Evolutionary conservation across 805 yeast genomes (phyloP), one percentile per base, ranked within the genome.

Genomic region (Saccharomycopsis fermentans): DNA sequence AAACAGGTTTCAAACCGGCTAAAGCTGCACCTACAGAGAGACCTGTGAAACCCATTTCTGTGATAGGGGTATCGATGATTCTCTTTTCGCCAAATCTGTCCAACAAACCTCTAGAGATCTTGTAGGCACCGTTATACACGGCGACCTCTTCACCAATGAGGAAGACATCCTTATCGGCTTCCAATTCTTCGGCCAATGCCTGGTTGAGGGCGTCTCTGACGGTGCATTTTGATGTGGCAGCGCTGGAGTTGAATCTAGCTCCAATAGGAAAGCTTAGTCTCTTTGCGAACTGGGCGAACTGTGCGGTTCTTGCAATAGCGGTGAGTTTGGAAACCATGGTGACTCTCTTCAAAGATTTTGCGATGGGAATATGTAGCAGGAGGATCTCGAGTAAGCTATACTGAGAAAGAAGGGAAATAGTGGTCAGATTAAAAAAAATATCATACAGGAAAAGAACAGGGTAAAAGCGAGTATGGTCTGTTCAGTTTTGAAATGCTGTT

Each of bases 91-190:
- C 97, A 68, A 90, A 91, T 72, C 95, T 82, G 75, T 94, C 99
- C 69, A 94, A 80, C 64, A 94, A 81, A 37, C 99, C 99, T 71
- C 96, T 85, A 64, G 98, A 87, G 64, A 94, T 86, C 79, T 94
- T 94, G 79, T 94, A 94, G 61, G 99, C 99, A 78, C 99, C 99
- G 72, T 94, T 91, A 77, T 94, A 94, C 74, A 92, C 98, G 52
- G 96, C 99, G 65, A 94, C 99, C 76, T 94, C 99, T 78, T 94
- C 99, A 74, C 99, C 99, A 82, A 94, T 87, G 67, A 94, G 74
- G 79, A 90, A 94, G 52, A 94, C 98, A 66, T 82, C 86, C 65
- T 90, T 94, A 72, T 94, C 97, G 66, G 92, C 82, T 77, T 92
- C 98, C 78, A 94, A 80, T 77, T 94, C 99, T 77, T 94, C 99